These are phyloP conservation scores for Cavenderia fasciculata DNA, from an alignment of 78 protist genomes.

Conservation along the genomic window DNA sequence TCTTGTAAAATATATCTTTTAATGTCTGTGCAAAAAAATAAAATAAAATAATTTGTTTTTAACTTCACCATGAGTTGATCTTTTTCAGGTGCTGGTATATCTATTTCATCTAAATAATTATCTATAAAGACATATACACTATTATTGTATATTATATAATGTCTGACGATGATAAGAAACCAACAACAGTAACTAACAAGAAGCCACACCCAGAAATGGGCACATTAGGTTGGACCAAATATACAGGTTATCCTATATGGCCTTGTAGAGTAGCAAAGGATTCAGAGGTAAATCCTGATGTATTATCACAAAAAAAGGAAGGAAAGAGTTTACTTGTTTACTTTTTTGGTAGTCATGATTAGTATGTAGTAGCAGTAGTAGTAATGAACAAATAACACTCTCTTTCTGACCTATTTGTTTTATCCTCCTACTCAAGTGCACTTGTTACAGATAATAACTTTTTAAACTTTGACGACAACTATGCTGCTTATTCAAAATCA, in stretches of 20 bases:
- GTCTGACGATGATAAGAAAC: too few species aligned
- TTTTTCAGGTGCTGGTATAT: too few species aligned
- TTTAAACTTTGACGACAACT: background rate
- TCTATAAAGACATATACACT: too few species aligned
- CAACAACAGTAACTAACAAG: too few species aligned
- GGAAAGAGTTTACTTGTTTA: background rate
- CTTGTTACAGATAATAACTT: background rate
- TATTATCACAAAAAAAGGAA: background rate
- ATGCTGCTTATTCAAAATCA: background rate
- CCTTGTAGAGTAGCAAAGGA: background rate
- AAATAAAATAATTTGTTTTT: too few species aligned
- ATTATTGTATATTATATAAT: too few species aligned
- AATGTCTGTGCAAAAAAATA: too few species aligned
- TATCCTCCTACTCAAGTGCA: background rate
- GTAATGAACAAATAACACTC: too few species aligned
- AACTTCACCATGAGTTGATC: too few species aligned
- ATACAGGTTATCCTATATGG: conserved; percentile 4
- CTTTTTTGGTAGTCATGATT: conserved; percentile 12
- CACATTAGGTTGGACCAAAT: background rate
- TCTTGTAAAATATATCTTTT: too few species aligned
- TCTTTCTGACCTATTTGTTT: background rate
- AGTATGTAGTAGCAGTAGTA: background rate
- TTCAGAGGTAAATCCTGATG: background rate
- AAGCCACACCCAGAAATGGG: background rate
- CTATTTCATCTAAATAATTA: too few species aligned